Evolutionary conservation across 768 basidiomycete genomes (phyloP), one percentile per base, ranked within the genome.

Genomic region (Neoboletus brunneissimus): DNA sequence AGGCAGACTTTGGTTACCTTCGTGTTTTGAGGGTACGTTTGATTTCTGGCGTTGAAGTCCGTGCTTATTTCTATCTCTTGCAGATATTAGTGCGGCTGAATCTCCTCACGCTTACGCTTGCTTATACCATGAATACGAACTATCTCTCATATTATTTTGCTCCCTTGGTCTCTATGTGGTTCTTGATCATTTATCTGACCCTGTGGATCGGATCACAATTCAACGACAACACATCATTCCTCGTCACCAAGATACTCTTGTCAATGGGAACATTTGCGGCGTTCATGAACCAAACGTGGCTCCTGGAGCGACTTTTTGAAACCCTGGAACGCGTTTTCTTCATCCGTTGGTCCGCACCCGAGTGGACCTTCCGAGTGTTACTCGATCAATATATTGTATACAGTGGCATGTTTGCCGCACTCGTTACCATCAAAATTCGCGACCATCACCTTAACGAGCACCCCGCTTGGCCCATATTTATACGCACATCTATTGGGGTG

Each of bases 141-240:
- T 97, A 94, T 72, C 83, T 93, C 59, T 90, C 84, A 47, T 94
- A 94, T 72, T 96, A 94, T 73, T 94, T 94, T 65, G 81, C 91
- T 11, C 94, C 94, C 9, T 79, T 96, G 64, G 92, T 94, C 29
- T 89, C 92, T 23, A 82, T 88, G 83, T 94, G 90, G 91, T 96
- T 88, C 73, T 71, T 92, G 56, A 81, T 94, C 76, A 83, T 95
- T 71, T 95, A 91, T 75, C 73, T 72, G 48, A 95, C 93, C 41
- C 84, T 97, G 80, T 76, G 76, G 53, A 65, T 84, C 47, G 92
- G 88, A 11, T 78, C 85, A 31, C 80, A 79, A 60, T 82, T 83
- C 78, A 97, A 97, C 78, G 85, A 85, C 52, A 82, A 79, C 31
- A 78, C 80, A 1, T 50, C 72, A 7, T 85, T 94, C 74, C 73